Evolutionary conservation across 345 rosid species (phyloP), one percentile per base, ranked within the genome.

Genomic region (Combretum micranthum): DNA sequence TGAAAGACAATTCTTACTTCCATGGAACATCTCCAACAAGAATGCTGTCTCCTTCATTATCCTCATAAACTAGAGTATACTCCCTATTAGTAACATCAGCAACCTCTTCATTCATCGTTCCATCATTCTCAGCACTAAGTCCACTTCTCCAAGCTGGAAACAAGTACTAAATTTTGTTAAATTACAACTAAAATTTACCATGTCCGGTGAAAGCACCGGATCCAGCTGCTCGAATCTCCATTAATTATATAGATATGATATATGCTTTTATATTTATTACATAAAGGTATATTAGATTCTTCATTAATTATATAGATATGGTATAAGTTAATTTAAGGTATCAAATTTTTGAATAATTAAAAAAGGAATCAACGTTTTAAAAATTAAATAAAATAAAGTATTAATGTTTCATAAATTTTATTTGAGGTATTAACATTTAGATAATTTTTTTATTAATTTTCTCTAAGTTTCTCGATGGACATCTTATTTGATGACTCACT

Each of bases 11-110:
- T 19, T 13, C 82, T 59, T 71, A 77, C 79, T 71, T 60, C 82
- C 82, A 77, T 1, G 82, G 82, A 26, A 74, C 75, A 65, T 77
- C 82, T 8, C 82, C 79, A 43, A 74, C 82, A 20, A 77, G 82
- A 20, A 77, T 69, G 64, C 56, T 69, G 64, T 78, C 83, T 14
- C 83, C 83, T 74, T 78, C 83, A 12, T 56, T 78, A 39, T 78
- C 82, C 63, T 78, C 77, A 20, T 78, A 78, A 32, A 74, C 70
- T 25, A 78, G 60, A 46, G 79, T 74, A 42, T 66, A 69, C 61
- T 74, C 77, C 17, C 69, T 60, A 57, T 65, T 50, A 52, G 23
- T 51, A 4, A 61, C 67, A 50, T 52, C 58, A 42, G 20, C 21
- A 19, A 16, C 56, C 20, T 25, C 47, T 56, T 55, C 55, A 3